Percentiles rank a stretch among this genome's conserved stretches.
Evolutionary conservation across 2,329 filamentous ascomycete species (phyloP).

Genomic region (Rhinocladiella similis): DNA sequence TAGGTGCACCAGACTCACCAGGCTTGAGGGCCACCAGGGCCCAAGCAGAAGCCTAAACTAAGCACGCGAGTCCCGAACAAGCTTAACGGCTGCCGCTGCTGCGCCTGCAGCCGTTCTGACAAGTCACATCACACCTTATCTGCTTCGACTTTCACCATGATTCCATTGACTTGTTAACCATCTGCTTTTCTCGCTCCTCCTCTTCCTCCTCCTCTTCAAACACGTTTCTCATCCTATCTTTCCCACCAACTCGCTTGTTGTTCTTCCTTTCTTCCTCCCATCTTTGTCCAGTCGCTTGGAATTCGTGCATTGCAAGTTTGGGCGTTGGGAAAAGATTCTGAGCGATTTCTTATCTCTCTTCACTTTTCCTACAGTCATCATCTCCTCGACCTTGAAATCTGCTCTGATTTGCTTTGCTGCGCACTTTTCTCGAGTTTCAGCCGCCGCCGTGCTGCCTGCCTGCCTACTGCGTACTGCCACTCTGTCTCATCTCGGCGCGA

Average conservation of each 20-base stretch:
- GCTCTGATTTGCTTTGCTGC: slow-evolving; percentile 20
- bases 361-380: slow-evolving; percentile 20
- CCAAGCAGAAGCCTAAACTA: neutral
- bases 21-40: neutral
- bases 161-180: neutral
- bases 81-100: neutral
- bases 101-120: neutral
- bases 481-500: slow-evolving; percentile 20
- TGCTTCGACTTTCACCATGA: neutral
- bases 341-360: slow-evolving; percentile 29
- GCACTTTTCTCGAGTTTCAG: neutral
- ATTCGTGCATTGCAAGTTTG: slow-evolving; percentile 30
- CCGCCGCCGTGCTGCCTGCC: slow-evolving; percentile 9
- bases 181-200: slow-evolving; percentile 2
- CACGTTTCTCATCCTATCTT: slow-evolving; percentile 15
- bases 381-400: slow-evolving; percentile 18
- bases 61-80: slow-evolving; percentile 1
- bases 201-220: slow-evolving; percentile 12
- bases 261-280: slow-evolving; percentile 22
- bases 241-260: slow-evolving; percentile 26
- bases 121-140: slow-evolving; percentile 3
- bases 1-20: too few relatives aligned
- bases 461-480: too few relatives aligned
- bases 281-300: slow-evolving; percentile 26
- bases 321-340: slow-evolving; percentile 28